Evolutionary conservation across 176 grass and related monocot species (phyloP), one percentile per base, ranked within the genome.

Genomic region (Otatea glauca): DNA sequence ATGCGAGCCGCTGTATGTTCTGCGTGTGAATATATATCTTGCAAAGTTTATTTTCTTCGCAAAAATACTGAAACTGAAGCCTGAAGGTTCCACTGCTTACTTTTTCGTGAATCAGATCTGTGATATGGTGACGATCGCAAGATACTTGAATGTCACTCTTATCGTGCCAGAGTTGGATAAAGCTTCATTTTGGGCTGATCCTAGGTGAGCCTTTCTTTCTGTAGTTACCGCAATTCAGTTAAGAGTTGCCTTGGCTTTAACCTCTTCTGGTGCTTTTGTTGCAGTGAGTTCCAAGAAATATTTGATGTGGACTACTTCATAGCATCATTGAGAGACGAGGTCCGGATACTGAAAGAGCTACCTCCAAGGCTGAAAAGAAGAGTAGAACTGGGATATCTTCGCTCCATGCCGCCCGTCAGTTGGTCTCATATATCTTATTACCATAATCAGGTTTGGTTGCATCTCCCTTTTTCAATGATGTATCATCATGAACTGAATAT

Each of bases 261-360:
- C 47, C 68, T 66, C 54, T 87, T 67, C 14, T 21, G 27, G 17
- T 37, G 43, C 39, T 88, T 74, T 72, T 71, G 53, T 86, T 53
- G 27, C 84, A 98, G 95, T 60, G 95, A 98, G 58, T 98, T 98
- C 78, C 72, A 93, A 73, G 95, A 98, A 70, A 95, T 98, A 93
- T 98, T 98, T 86, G 92, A 98, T 77, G 87, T 95, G 74, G 89
- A 98, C 49, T 85, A 98, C 90, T 98, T 98, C 82, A 95, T 98
- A 83, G 74, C 87, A 71, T 97, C 95, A 67, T 85, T 98, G 35
- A 88, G 92, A 77, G 83, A 94, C 2, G 95, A 98, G 88, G 92
- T 98, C 41, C 85, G 91, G 62, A 93, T 98, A 84, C 85, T 98
- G 56, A 95, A 89, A 88, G 91, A 83, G 70, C 85, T 98, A 42